A percentile compares a stretch with the other conserved stretches of the same genome.
Conservation (phyloP, 306 rosid genomes). For the Cicer yamashitae region DNA sequence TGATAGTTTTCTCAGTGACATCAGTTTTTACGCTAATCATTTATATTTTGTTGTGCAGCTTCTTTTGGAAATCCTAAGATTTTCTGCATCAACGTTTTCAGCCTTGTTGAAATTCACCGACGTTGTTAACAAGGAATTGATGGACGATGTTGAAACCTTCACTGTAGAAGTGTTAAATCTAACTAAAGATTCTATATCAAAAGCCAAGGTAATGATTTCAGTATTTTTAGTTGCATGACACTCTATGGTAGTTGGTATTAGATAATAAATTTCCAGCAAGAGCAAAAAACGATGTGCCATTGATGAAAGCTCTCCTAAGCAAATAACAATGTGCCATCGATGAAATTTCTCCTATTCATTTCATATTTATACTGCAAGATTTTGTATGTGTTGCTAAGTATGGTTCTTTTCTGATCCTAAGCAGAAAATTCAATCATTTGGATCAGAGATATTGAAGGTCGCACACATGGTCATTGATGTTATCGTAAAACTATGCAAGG, state of each 20-base stretch:
- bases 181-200: constrained; percentile 62
- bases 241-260: constrained; percentile 17
- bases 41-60: constrained; percentile 65
- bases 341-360: constrained; percentile 11
- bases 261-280: constrained; percentile 5
- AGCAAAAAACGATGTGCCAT: background rate
- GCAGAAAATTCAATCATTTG: constrained; percentile 69
- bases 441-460: constrained; percentile 64
- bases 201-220: constrained; percentile 64
- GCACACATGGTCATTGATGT: constrained; percentile 64
- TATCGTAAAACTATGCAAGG: constrained; percentile 67
- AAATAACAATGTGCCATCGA: background rate
- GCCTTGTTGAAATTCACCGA: constrained; percentile 64
- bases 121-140: constrained; percentile 52
- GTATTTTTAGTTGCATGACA: constrained; percentile 1
- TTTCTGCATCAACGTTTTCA: constrained; percentile 63
- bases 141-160: constrained; percentile 61
- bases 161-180: constrained; percentile 65
- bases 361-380: constrained; percentile 33
- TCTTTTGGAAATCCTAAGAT: constrained; percentile 67
- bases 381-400: constrained; percentile 24
- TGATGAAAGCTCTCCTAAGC: constrained; percentile 26
- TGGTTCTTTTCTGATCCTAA: constrained; percentile 34
- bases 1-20: constrained; percentile 34
- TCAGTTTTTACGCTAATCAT: constrained; percentile 28